These are phyloP conservation scores for Fusarium sp. DNA, from an alignment of 2,329 filamentous ascomycete species.

Conservation along the genomic window DNA sequence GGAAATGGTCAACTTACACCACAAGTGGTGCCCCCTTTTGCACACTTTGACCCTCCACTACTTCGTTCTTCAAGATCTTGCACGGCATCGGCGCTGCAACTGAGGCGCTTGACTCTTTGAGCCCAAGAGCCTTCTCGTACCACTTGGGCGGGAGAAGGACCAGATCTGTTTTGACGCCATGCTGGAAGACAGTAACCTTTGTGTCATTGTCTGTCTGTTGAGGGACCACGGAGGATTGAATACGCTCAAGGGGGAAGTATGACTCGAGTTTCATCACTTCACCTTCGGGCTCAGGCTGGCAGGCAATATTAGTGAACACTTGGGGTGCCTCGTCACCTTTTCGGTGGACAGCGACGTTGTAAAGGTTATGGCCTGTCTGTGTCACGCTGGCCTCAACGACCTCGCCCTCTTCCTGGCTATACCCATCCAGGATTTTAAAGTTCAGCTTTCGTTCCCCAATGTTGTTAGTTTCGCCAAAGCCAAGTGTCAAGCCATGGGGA, in stretches of 20 bases:
- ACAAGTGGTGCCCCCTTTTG: slow-evolving; percentile 88
- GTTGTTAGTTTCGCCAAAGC: slow-evolving; percentile 59
- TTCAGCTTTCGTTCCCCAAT: slow-evolving; percentile 57
- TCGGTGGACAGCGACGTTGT: slow-evolving; percentile 57
- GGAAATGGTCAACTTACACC: slow-evolving; percentile 63
- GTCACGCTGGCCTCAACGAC: slow-evolving; percentile 63
- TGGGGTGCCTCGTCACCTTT: slow-evolving; percentile 50
- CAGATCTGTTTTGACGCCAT: slow-evolving; percentile 67
- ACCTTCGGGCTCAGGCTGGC: slow-evolving; percentile 46
- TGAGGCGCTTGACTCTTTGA: slow-evolving; percentile 82
- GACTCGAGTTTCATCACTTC: slow-evolving; percentile 48
- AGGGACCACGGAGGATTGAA: slow-evolving; percentile 80
- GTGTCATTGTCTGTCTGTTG: slow-evolving; percentile 62
- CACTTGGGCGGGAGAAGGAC: slow-evolving; percentile 73
- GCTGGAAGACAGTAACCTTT: slow-evolving; percentile 81
- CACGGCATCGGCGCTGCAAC: slow-evolving; percentile 97
- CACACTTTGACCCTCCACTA: slow-evolving; percentile 81
- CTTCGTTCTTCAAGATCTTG: slow-evolving; percentile 91
- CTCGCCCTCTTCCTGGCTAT: slow-evolving; percentile 70
- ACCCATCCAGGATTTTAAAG: slow-evolving; percentile 68
- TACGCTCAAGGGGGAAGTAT: slow-evolving; percentile 83
- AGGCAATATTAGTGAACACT: slow-evolving; percentile 57
- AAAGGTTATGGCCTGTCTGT: slow-evolving; percentile 59
- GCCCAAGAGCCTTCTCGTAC: slow-evolving; percentile 87
- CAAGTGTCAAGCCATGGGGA: slow-evolving; percentile 62